These are phyloP conservation scores for Pichia sp. DNA, from an alignment of 1,139 yeast genomes.

Conservation along the genomic window DNA sequence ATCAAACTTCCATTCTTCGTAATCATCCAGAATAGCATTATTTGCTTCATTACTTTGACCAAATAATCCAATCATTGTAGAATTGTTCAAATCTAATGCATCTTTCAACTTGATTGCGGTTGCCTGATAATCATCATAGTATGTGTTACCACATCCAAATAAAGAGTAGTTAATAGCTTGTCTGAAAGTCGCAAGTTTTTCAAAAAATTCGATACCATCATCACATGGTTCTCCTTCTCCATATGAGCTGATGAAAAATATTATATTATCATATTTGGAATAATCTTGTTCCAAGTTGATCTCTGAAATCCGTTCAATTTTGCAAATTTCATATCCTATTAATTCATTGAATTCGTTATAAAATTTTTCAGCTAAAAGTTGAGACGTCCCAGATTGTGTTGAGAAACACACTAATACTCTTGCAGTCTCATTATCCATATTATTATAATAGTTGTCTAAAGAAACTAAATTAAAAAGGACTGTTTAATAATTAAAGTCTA, in stretches of 20 bases:
- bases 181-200: constrained; percentile 36
- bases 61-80: constrained; percentile 56
- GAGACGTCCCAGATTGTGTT: constrained; percentile 97
- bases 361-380: constrained; percentile 79
- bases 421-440: too few relatives aligned
- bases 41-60: constrained; percentile 94
- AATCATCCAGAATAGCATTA: constrained; percentile 91
- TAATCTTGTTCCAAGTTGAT: too few relatives aligned
- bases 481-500: too few relatives aligned
- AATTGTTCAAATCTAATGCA: constrained; percentile 55
- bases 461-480: too few relatives aligned
- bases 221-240: constrained; percentile 99
- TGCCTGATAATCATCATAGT: constrained; percentile 84
- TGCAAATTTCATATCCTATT: neutral
- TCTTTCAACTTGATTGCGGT: constrained; percentile 56
- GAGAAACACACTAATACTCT: constrained; percentile 63
- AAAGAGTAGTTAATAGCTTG: constrained; percentile 48
- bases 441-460: too few relatives aligned
- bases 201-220: constrained; percentile 67
- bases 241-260: constrained; percentile 81
- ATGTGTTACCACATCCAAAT: constrained; percentile 90
- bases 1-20: constrained; percentile 80
- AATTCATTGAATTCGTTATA: constrained; percentile 18
- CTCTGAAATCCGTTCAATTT: neutral
- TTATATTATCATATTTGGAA: constrained; percentile 40